Evolutionary conservation across 305 asterid species (phyloP).

Genomic region (Nicotiana rustica): DNA sequence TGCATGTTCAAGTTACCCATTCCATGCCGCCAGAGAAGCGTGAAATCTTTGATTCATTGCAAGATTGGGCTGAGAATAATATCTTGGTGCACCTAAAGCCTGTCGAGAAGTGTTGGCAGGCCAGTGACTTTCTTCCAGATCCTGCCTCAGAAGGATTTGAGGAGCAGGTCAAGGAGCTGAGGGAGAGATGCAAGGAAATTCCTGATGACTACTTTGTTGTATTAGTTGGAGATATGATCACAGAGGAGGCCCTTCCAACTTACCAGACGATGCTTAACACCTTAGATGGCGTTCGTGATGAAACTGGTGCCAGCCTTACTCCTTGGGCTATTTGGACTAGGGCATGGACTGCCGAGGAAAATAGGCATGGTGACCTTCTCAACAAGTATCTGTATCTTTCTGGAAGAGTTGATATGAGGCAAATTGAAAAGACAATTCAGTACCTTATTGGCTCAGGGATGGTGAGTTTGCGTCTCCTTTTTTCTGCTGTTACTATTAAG

Average conservation of each 20-base stretch:
- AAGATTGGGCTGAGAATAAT: constrained; percentile 39
- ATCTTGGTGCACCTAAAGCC: constrained; percentile 40
- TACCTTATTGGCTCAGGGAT: constrained; percentile 41
- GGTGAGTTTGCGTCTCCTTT: constrained; percentile 32
- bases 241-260: constrained; percentile 38
- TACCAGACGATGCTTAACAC: constrained; percentile 40
- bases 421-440: constrained; percentile 40
- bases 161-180: constrained; percentile 38
- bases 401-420: constrained; percentile 42
- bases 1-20: constrained; percentile 38
- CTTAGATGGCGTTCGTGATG: constrained; percentile 39
- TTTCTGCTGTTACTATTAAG: neutral
- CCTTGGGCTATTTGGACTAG: constrained; percentile 40
- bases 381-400: constrained; percentile 39
- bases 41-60: constrained; percentile 38
- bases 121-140: constrained; percentile 39
- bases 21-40: constrained; percentile 37
- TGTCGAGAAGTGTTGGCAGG: constrained; percentile 39
- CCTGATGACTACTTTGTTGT: constrained; percentile 42
- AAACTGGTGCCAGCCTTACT: constrained; percentile 40
- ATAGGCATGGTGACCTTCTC: constrained; percentile 44
- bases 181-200: constrained; percentile 40
- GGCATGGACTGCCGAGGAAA: constrained; percentile 41
- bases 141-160: constrained; percentile 39
- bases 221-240: constrained; percentile 41